Evolutionary conservation across 371 early-diverging fungal genomes (phyloP).

Genomic region (Blakeslea trispora): DNA sequence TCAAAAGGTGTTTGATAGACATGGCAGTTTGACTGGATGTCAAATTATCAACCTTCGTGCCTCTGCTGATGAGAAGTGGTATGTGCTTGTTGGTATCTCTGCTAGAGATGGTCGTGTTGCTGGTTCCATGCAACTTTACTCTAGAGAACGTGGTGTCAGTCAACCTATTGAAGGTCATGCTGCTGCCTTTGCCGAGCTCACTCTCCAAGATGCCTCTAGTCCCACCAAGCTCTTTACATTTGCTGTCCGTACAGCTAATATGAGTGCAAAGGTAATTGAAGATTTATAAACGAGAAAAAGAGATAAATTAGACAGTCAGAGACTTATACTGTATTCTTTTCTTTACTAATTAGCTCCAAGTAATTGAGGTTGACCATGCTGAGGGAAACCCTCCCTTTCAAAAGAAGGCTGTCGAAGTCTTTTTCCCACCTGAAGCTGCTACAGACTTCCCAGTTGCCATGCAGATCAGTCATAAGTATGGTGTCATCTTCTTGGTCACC

Average conservation of each 20-base stretch:
- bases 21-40: slow-evolving; percentile 75
- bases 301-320: too few relatives aligned
- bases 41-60: slow-evolving; percentile 96
- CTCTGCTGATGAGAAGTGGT: slow-evolving; percentile 92
- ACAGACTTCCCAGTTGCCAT: slow-evolving; percentile 96
- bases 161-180: slow-evolving; percentile 98
- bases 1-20: slow-evolving; percentile 91
- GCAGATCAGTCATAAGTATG: slow-evolving; percentile 92
- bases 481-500: slow-evolving; percentile 92
- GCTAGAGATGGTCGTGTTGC: slow-evolving; percentile 89
- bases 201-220: slow-evolving; percentile 72
- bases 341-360: slow-evolving; percentile 69
- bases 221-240: slow-evolving; percentile 93
- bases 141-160: slow-evolving; percentile 88
- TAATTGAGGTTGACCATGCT: slow-evolving; percentile 95
- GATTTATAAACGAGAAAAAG: not conserved
- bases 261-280: slow-evolving; percentile 81
- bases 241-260: slow-evolving; percentile 80
- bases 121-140: slow-evolving; percentile 95
- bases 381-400: slow-evolving; percentile 89
- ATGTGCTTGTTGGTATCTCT: slow-evolving; percentile 92
- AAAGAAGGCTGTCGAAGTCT: slow-evolving; percentile 92
- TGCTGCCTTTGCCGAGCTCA: slow-evolving; percentile 91
- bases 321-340: too few relatives aligned
- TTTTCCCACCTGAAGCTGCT: slow-evolving; percentile 93